These are phyloP conservation scores for Arthroderma sp. DNA, from an alignment of 2,329 filamentous ascomycete genomes.

Conservation along the genomic window DNA sequence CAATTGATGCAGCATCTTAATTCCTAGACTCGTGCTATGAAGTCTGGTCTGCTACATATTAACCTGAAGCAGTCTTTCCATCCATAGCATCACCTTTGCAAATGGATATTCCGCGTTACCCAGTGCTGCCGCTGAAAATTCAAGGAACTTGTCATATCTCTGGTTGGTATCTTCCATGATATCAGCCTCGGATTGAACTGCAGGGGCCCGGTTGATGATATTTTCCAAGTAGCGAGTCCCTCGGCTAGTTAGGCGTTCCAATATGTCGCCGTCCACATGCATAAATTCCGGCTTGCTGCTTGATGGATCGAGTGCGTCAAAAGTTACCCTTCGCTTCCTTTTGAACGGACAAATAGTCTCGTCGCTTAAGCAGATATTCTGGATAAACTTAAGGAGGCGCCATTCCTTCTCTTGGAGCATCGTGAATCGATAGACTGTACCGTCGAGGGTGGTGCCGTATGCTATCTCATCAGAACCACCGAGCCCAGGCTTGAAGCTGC, in stretches of 20 bases:
- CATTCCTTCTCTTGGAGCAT: slow-evolving; percentile 51
- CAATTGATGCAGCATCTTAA: no score
- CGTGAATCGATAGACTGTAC: slow-evolving; percentile 56
- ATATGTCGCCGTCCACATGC: slow-evolving; percentile 56
- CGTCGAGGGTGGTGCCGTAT: slow-evolving; percentile 56
- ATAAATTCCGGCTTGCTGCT: slow-evolving; percentile 35
- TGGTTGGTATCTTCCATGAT: slow-evolving; percentile 10
- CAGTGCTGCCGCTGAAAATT: slow-evolving; percentile 40
- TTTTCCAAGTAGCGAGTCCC: slow-evolving; percentile 21
- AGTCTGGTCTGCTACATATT: slow-evolving; percentile 6
- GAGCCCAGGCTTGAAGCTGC: slow-evolving; percentile 4
- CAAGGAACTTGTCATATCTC: slow-evolving; percentile 31
- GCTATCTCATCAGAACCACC: slow-evolving; percentile 31
- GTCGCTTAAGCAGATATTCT: slow-evolving; percentile 49
- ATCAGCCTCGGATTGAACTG: slow-evolving; percentile 1
- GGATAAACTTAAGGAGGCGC: slow-evolving; percentile 58
- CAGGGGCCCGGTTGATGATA: slow-evolving; percentile 15
- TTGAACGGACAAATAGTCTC: slow-evolving; percentile 39
- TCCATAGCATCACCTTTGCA: slow-evolving; percentile 22
- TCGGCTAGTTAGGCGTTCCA: slow-evolving; percentile 41
- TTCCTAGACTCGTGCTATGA: no score
- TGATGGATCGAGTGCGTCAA: slow-evolving; percentile 27
- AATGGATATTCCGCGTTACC: slow-evolving; percentile 16
- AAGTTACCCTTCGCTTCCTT: slow-evolving; percentile 17
- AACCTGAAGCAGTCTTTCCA: slow-evolving; percentile 20